Evolutionary conservation across 305 asterid species (phyloP).

Genomic region (Striga hermonthica): DNA sequence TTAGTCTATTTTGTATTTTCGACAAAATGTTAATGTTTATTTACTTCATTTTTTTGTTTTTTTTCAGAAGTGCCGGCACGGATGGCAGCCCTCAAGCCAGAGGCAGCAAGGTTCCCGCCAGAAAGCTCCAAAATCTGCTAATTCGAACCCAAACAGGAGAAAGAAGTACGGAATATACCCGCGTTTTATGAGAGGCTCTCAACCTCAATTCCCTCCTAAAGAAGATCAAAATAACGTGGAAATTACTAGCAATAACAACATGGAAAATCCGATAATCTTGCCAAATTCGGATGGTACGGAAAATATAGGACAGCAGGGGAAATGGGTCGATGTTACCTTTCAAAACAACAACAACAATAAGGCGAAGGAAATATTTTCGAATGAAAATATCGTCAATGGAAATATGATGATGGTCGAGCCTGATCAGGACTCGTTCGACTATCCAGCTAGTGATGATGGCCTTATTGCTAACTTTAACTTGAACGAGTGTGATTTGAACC

Average conservation of each 20-base stretch:
- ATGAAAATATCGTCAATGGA: background rate
- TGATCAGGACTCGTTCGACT: conserved; percentile 3
- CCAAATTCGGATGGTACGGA: background rate
- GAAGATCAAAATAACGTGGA: background rate
- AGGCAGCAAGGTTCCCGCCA: conserved; percentile 13
- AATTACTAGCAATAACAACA: background rate
- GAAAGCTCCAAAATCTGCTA: conserved; percentile 8
- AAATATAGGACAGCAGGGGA: background rate
- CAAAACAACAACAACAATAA: conserved; percentile 11
- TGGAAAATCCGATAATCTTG: background rate
- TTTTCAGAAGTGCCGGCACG: conserved; percentile 34
- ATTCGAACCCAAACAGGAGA: background rate
- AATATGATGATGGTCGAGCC: background rate
- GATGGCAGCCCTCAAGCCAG: conserved; percentile 28
- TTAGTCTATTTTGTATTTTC: background rate
- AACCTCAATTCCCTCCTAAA: conserved; percentile 5
- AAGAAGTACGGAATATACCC: conserved; percentile 31
- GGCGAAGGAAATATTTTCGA: background rate
- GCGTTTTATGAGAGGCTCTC: conserved; percentile 21
- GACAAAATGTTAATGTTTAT: too few relatives aligned
- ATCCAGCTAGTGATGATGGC: conserved; percentile 2
- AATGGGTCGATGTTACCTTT: background rate
- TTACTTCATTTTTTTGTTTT: background rate
- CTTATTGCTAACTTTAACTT: conserved; percentile 11
- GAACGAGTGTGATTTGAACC: conserved; percentile 8